Base-by-base conservation (phyloP, 345 rosid species). In the Syzygium aqueum region DNA sequence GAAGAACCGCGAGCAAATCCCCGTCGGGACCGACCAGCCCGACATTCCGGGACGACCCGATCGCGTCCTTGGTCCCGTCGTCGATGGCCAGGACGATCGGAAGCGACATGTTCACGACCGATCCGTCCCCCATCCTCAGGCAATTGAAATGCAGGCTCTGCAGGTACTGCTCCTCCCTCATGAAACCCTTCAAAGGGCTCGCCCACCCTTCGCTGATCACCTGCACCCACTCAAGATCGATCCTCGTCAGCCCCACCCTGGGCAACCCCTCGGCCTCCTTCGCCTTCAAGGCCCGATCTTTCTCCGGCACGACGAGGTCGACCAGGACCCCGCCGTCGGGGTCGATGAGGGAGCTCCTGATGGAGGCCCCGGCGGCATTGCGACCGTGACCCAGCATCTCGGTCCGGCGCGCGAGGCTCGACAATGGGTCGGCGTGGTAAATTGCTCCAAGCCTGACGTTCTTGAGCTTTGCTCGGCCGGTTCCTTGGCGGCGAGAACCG, bases 171-270 rank as follows among this genome's bases (percentile, higher is more conserved):
- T 92, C 90, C 91, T 96, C 99, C 87, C 98, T 94, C 99, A 96
- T 97, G 89, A 97, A 97, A 83, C 99, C 99, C 92, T 90, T 92
- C 84, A 97, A 87, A 37, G 99, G 99, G 90, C 97, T 97, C 61
- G 99, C 98, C 99, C 99, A 97, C 0, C 99, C 99, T 86, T 97
- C 98, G 78, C 96, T 91, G 22, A 95, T 91, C 91, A 97, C 99
- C 43, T 96, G 99, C 27, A 94, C 96, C 99, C 99, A 98, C 93
- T 98, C 99, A 51, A 95, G 84, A 89, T 97, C 99, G 43, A 95
- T 93, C 92, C 91, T 91, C 15, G 94, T 93, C 85, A 97, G 91
- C 89, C 85, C 88, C 89, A 93, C 98, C 90, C 87, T 93, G 37
- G 96, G 96, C 94, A 96, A 88, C 77, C 93, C 65, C 77, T 92